Percentiles rank a stretch among this genome's conserved stretches.
Conservation (phyloP, 139 green algal species). For the Chlorella sp. region DNA sequence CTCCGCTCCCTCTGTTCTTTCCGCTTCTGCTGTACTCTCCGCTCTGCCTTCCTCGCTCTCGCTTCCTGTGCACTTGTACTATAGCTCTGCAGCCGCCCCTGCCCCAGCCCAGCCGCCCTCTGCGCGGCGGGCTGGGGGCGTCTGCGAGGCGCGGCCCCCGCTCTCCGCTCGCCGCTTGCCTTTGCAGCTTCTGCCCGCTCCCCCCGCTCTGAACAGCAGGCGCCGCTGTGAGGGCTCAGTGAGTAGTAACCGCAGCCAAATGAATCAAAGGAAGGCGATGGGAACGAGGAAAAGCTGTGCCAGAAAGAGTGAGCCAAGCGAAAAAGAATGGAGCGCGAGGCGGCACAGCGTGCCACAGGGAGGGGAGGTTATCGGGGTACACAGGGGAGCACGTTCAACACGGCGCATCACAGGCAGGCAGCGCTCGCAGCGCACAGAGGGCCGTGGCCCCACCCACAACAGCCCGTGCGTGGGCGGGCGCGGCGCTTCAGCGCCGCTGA, state of each 20-base stretch:
- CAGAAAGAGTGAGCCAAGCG: background rate
- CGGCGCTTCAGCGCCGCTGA: background rate
- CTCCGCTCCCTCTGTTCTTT: no score
- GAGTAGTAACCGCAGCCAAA: background rate
- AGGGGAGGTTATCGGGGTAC: background rate
- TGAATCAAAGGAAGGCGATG: background rate
- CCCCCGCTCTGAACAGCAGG: background rate
- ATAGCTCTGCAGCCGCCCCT: background rate
- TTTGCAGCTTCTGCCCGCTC: background rate
- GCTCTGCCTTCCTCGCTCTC: background rate
- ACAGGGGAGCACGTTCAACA: no score
- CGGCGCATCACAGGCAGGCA: background rate
- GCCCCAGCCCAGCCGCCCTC: no score
- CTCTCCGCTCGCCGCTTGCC: background rate
- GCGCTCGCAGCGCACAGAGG: background rate
- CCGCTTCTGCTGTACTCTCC: background rate
- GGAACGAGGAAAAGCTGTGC: background rate
- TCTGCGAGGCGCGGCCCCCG: no score
- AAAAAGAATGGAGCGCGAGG: background rate
- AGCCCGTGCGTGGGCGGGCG: background rate
- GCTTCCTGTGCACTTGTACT: background rate
- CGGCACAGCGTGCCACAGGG: background rate
- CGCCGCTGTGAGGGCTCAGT: background rate
- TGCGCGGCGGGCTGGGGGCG: no score
- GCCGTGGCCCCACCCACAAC: background rate